phyloP scores from a whole-genome alignment of 495 filamentous ascomycete genomes.

The Elasticomyces elasticus region DNA sequence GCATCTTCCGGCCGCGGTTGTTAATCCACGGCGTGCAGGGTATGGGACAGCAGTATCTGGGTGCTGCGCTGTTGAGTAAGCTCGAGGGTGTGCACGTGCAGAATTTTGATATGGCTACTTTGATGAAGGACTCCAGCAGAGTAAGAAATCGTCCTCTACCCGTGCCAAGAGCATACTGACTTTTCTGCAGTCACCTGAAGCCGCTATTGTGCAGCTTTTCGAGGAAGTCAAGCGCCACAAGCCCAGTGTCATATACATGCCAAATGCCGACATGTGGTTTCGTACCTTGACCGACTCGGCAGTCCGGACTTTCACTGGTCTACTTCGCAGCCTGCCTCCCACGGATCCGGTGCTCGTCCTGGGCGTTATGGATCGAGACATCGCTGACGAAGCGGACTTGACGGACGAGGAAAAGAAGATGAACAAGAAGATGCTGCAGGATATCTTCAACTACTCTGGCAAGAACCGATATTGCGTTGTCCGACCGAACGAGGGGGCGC shows the following conservation, averaged over 20 bases:
- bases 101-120: slow-evolving; percentile 79
- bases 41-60: slow-evolving; percentile 91
- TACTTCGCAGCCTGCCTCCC: slow-evolving; percentile 67
- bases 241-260: slow-evolving; percentile 91
- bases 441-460: slow-evolving; percentile 76
- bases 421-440: slow-evolving; percentile 51
- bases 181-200: slow-evolving; percentile 55
- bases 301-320: slow-evolving; percentile 66
- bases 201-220: slow-evolving; percentile 80
- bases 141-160: slow-evolving; percentile 25
- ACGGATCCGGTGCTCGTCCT: slow-evolving; percentile 82
- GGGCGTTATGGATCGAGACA: slow-evolving; percentile 55
- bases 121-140: slow-evolving; percentile 60
- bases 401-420: slow-evolving; percentile 36
- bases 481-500: slow-evolving; percentile 52
- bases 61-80: slow-evolving; percentile 74
- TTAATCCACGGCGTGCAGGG: slow-evolving; percentile 67
- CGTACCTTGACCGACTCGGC: slow-evolving; percentile 53
- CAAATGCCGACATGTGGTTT: slow-evolving; percentile 81
- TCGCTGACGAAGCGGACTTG: slow-evolving; percentile 36
- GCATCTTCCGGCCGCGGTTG: slow-evolving; percentile 80
- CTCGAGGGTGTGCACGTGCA: slow-evolving; percentile 92
- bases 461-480: slow-evolving; percentile 60
- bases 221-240: slow-evolving; percentile 86
- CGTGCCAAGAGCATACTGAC: slow-evolving; percentile 6